A percentile compares a stretch with the other conserved stretches of the same genome.
Evolutionary conservation across 495 filamentous ascomycete genomes (phyloP).

Genomic region (Aeminium ludgeri): DNA sequence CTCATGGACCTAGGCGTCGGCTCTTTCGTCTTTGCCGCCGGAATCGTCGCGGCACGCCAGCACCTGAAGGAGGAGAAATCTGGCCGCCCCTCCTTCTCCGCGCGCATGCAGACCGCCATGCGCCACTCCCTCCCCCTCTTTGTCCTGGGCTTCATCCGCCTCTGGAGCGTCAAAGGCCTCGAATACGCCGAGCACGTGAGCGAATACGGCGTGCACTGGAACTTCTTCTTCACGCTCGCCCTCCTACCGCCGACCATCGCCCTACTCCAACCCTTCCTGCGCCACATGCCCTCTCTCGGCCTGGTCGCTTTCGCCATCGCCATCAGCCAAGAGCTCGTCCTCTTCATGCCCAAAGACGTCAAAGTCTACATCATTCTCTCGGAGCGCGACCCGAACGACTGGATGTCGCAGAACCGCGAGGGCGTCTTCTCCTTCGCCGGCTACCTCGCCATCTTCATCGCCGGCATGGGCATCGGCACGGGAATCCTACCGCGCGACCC

Average conservation of each 20-base stretch:
- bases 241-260: slow-evolving; percentile 81
- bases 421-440: slow-evolving; percentile 85
- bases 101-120: slow-evolving; percentile 31
- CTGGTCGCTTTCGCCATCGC: slow-evolving; percentile 48
- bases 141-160: slow-evolving; percentile 58
- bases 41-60: slow-evolving; percentile 79
- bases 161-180: slow-evolving; percentile 80
- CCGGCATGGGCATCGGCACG: slow-evolving; percentile 68
- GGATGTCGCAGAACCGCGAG: slow-evolving; percentile 59
- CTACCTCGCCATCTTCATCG: slow-evolving; percentile 87
- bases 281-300: slow-evolving; percentile 53
- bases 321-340: slow-evolving; percentile 49
- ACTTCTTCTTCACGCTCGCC: slow-evolving; percentile 96
- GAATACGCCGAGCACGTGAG: slow-evolving; percentile 96
- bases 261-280: slow-evolving; percentile 52
- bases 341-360: slow-evolving; percentile 54
- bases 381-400: slow-evolving; percentile 40
- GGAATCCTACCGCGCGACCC: slow-evolving; percentile 51
- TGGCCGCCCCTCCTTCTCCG: slow-evolving; percentile 1
- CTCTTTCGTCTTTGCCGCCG: slow-evolving; percentile 90
- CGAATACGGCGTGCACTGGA: slow-evolving; percentile 98
- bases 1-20: slow-evolving; percentile 97
- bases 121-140: slow-evolving; percentile 73
- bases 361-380: slow-evolving; percentile 76
- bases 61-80: slow-evolving; percentile 47